These are phyloP conservation scores for Colletotrichum agaves DNA, from an alignment of 2,329 filamentous ascomycete genomes.

Conservation along the genomic window DNA sequence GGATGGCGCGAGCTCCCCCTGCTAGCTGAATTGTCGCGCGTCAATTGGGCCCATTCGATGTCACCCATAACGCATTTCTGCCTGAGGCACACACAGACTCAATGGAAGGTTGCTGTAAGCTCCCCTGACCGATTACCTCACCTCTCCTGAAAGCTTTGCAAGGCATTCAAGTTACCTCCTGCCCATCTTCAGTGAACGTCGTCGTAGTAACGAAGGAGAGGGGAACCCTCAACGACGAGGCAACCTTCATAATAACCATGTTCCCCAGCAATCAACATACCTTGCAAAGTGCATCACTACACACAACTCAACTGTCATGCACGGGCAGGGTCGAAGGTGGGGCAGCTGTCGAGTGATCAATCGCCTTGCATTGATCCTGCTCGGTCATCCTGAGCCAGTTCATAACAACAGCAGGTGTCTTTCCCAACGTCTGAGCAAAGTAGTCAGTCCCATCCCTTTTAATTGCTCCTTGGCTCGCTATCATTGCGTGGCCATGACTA, in stretches of 20 bases:
- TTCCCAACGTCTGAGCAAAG: conserved; percentile 36
- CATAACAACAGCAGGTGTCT: conserved; percentile 31
- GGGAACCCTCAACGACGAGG: no score
- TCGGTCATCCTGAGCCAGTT: conserved; percentile 21
- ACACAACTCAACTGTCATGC: background rate
- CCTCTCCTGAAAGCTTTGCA: background rate
- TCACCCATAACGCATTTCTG: conserved; percentile 18
- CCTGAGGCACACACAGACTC: conserved; percentile 35
- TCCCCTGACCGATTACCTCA: conserved; percentile 6
- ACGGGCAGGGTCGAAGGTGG: background rate
- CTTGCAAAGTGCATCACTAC: background rate
- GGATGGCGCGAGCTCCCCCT: conserved; percentile 34
- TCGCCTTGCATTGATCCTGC: conserved; percentile 16
- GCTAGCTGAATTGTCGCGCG: conserved; percentile 18
- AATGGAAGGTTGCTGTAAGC: background rate
- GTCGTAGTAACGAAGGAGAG: no score
- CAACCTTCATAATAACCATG: no score
- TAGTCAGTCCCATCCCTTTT: conserved; percentile 37
- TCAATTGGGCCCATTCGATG: conserved; percentile 12
- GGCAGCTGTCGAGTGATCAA: background rate
- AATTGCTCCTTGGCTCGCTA: conserved; percentile 36
- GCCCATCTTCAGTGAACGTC: no score
- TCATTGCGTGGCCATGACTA: conserved; percentile 34
- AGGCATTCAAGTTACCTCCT: no score
- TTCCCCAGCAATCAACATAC: background rate